Percentiles rank a stretch among this genome's conserved stretches.
Evolutionary conservation across 2,329 filamentous ascomycete species (phyloP).

Genomic region (Aureobasidium mangrovei): DNA sequence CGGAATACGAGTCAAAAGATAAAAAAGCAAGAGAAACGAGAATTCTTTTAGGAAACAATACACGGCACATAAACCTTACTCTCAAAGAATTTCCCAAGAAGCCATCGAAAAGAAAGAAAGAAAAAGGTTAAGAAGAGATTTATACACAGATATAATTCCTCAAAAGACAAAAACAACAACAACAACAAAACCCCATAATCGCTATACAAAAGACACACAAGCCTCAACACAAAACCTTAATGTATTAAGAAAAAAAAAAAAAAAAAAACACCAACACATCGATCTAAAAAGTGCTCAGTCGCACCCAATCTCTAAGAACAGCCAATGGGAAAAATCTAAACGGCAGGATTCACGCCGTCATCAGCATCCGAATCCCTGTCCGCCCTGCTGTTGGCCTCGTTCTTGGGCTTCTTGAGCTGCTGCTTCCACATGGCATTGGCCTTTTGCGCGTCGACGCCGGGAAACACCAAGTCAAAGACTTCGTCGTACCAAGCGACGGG

Average conservation of each 20-base stretch:
- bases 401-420: constrained; percentile 49
- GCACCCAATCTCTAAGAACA: not conserved
- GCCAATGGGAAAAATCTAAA: not conserved
- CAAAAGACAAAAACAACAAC: not conserved
- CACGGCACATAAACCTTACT: too few relatives aligned
- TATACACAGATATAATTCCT: not conserved
- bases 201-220: too few relatives aligned
- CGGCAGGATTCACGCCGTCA: not conserved
- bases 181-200: not conserved
- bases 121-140: not conserved
- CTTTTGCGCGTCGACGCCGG: constrained; percentile 61
- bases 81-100: too few relatives aligned
- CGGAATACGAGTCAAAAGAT: too few relatives aligned
- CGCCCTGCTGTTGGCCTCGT: constrained; percentile 23
- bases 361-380: constrained; percentile 4
- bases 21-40: too few relatives aligned
- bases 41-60: too few relatives aligned
- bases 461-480: constrained; percentile 87
- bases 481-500: constrained; percentile 91
- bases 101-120: not conserved
- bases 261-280: not conserved
- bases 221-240: too few relatives aligned
- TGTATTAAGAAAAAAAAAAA: not conserved
- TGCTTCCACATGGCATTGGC: constrained; percentile 67
- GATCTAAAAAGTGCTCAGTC: not conserved